Base-by-base conservation (phyloP, 2,329 filamentous ascomycete species). In the Ceratocystis harringtonii region DNA sequence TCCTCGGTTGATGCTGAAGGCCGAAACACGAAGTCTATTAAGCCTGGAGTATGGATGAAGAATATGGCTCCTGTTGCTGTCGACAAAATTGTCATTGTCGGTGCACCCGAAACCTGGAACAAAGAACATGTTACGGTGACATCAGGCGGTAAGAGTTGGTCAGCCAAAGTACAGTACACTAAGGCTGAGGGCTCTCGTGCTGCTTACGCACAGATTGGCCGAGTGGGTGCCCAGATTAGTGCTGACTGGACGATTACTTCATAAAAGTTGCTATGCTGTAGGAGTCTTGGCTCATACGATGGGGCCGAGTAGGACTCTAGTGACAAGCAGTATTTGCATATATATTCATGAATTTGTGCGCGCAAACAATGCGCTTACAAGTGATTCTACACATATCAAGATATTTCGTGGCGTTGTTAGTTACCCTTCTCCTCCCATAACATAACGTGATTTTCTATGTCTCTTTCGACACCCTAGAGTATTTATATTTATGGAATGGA, bases 31-130 rank as follows among this genome's bases (percentile, higher is more conserved):
- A 81, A 81, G 3, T 76, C 85, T 69, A 82, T 75, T 64, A 74
- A 77, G 71, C 83, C 85, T 17, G 85, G 87, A 48, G 80, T 82
- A 43, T 97, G 91, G 79, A 76, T 92, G 68, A 89, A 92, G 79
- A 79, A 77, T 5, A 95, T 96, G 87, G 80, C 81, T 36, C 79
- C 82, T 57, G 90, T 97, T 2, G 78, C 81, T 6, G 84, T 97
- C 0, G 91, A 96, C 77, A 91, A 88, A 76, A 82, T 97, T 65
- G 79, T 97, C 60, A 71, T 99, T 61, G 84, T 97, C 22, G 90
- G 89, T 57, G 90, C 89, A 2, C 89, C 90, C 0, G 78, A 80
- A 43, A 76, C 77, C 22, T 96, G 91, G 92, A 77, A 76, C 61
- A 80, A 78, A 69, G 86, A 85, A 57, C 80, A 78, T 69, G 85